Conservation (phyloP, 1,284 basidiomycete species). For the Microbotryum violaceum region DNA sequence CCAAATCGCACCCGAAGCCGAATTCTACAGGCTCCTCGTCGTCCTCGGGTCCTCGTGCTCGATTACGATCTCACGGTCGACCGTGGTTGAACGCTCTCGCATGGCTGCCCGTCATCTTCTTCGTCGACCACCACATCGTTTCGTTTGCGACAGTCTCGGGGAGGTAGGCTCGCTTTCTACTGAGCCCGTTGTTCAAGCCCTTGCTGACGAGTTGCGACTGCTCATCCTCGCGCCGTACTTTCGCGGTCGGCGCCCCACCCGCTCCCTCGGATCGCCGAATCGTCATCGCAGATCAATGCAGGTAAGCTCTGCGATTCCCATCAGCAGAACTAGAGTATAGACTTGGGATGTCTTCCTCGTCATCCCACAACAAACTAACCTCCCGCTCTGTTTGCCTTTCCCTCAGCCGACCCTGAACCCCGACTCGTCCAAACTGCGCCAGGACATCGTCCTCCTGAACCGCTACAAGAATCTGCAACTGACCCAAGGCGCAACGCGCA, state of each 20-base stretch:
- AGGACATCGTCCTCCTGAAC: slow-evolving; percentile 49
- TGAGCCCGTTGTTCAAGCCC: not conserved
- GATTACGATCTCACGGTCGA: not conserved
- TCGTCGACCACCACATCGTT: slow-evolving; percentile 45
- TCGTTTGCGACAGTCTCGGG: slow-evolving; percentile 46
- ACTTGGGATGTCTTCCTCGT: no score
- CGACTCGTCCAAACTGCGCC: slow-evolving; percentile 39
- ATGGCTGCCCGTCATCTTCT: slow-evolving; percentile 48
- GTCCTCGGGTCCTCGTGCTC: not conserved
- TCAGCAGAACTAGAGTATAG: not conserved
- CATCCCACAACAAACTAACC: not conserved
- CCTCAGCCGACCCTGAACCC: slow-evolving; percentile 47
- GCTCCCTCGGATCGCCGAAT: not conserved
- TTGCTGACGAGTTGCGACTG: not conserved
- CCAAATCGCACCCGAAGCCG: no score
- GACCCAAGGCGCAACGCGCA: no score
- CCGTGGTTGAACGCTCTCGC: slow-evolving; percentile 33
- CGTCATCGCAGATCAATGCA: slow-evolving; percentile 39
- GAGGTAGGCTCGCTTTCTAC: slow-evolving; percentile 34
- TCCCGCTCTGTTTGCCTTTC: not conserved
- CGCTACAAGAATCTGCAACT: slow-evolving; percentile 33
- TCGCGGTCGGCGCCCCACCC: not conserved
- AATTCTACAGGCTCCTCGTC: not conserved
- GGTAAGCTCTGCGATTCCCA: slow-evolving; percentile 32
- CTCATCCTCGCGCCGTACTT: not conserved